A percentile compares a stretch with the other conserved stretches of the same genome.
Evolutionary conservation across 1,139 yeast genomes (phyloP).

Genomic region (Kodamaea suecica): DNA sequence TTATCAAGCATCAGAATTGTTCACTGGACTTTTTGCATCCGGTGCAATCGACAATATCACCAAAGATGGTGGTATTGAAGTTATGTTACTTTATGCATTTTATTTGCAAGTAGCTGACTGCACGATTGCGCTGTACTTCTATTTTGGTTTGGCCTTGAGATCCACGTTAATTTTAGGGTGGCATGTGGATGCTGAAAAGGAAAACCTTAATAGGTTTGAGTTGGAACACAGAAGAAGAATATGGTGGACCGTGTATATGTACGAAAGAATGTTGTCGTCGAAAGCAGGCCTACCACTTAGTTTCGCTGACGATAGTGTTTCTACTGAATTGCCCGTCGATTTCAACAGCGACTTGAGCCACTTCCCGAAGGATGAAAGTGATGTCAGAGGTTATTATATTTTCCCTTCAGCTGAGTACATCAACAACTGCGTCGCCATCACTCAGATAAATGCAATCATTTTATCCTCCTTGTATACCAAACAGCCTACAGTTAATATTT

Average conservation of each 20-base stretch:
- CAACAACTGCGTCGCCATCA: constrained; percentile 74
- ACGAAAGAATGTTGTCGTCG: constrained; percentile 80
- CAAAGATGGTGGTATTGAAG: constrained; percentile 81
- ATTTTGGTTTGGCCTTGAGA: constrained; percentile 74
- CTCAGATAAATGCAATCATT: constrained; percentile 76
- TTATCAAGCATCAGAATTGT: constrained; percentile 70
- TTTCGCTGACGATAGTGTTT: constrained; percentile 73
- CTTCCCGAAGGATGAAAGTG: constrained; percentile 51
- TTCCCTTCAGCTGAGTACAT: constrained; percentile 82
- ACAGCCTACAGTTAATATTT: constrained; percentile 69
- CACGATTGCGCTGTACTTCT: constrained; percentile 76
- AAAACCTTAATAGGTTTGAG: constrained; percentile 58
- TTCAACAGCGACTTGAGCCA: constrained; percentile 57
- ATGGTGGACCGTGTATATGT: constrained; percentile 93
- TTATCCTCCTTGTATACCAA: constrained; percentile 70
- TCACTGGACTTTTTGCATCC: constrained; percentile 71
- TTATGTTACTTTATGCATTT: constrained; percentile 70
- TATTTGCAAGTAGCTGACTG: constrained; percentile 84
- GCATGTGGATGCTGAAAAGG: constrained; percentile 81
- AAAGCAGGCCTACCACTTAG: constrained; percentile 83
- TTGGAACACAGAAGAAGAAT: constrained; percentile 77
- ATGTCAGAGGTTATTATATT: constrained; percentile 54
- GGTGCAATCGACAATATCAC: constrained; percentile 78
- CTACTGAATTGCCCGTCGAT: constrained; percentile 73
- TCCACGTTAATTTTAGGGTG: constrained; percentile 74